Evolutionary conservation across 2,329 filamentous ascomycete genomes (phyloP).

Genomic region (Cercospora berteroae): DNA sequence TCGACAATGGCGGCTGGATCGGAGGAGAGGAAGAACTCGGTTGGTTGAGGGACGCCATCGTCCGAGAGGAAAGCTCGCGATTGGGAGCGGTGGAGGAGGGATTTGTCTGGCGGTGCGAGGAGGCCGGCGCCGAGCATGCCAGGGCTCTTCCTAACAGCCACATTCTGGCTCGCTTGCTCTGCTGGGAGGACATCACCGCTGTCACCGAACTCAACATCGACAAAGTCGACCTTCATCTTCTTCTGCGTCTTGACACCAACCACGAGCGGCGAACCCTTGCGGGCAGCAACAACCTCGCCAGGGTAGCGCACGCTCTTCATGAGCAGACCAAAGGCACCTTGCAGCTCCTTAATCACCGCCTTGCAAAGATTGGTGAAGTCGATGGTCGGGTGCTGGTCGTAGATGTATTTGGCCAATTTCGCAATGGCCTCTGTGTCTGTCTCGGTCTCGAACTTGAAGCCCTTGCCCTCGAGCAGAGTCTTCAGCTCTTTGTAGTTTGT

Average conservation of each 20-base stretch:
- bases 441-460: slow-evolving; percentile 98
- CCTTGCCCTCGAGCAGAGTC: slow-evolving; percentile 87
- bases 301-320: slow-evolving; percentile 99
- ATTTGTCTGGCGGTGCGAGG: slow-evolving; percentile 92
- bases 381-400: slow-evolving; percentile 88
- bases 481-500: slow-evolving; percentile 99
- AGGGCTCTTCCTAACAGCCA: slow-evolving; percentile 81
- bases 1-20: slow-evolving; percentile 98
- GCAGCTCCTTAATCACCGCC: slow-evolving; percentile 96
- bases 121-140: slow-evolving; percentile 60
- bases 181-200: slow-evolving; percentile 80
- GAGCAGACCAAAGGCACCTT: slow-evolving; percentile 94
- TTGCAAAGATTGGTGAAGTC: slow-evolving; percentile 96
- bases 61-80: slow-evolving; percentile 98
- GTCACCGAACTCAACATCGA: slow-evolving; percentile 95
- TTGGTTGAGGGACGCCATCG: slow-evolving; percentile 94
- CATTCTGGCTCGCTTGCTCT: slow-evolving; percentile 93
- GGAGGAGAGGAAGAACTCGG: slow-evolving; percentile 98
- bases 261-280: slow-evolving; percentile 96
- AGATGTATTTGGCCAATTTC: slow-evolving; percentile 97
- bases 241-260: slow-evolving; percentile 95
- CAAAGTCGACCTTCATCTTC: slow-evolving; percentile 99
- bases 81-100: slow-evolving; percentile 94
- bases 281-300: slow-evolving; percentile 94
- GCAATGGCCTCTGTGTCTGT: slow-evolving; percentile 99